These are phyloP conservation scores for Phalaenopsis aphrodite DNA, from an alignment of 106 monocot species.

Conservation along the genomic window DNA sequence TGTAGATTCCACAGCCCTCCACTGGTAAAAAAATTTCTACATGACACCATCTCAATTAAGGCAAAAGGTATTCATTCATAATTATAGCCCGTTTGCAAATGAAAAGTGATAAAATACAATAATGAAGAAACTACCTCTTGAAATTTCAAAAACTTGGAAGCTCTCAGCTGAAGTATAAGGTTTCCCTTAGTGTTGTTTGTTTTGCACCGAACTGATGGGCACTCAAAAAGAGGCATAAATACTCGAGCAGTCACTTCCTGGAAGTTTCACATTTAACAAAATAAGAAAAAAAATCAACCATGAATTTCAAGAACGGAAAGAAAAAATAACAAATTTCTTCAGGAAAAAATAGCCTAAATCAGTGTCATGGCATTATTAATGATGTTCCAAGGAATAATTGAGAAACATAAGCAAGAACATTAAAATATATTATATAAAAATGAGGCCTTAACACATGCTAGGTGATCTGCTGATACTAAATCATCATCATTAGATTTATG, in stretches of 20 bases:
- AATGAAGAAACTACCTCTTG: constrained; percentile 71
- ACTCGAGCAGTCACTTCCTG: constrained; percentile 97
- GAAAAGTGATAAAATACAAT: neutral
- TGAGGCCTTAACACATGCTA: too few species aligned
- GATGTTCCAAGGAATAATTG: neutral
- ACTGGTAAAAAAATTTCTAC: neutral
- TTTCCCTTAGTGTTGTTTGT: constrained; percentile 85
- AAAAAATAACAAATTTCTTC: neutral
- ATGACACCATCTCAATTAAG: neutral
- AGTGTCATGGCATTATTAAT: neutral
- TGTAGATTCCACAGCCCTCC: neutral
- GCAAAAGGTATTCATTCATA: neutral
- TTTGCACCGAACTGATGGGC: constrained; percentile 82
- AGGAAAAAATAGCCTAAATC: neutral
- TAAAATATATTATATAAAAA: neutral
- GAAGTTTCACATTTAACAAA: constrained; percentile 13
- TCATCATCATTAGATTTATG: too few species aligned
- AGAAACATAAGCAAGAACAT: neutral
- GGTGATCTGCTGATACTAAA: too few species aligned
- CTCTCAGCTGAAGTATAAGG: constrained; percentile 93
- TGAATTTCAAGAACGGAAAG: neutral
- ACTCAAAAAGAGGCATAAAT: constrained; percentile 90
- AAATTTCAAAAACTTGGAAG: constrained; percentile 95
- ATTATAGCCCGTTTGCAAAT: neutral
- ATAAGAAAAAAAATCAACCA: neutral